Evolutionary conservation across 2,329 filamentous ascomycete genomes (phyloP).

Genomic region (Metarhizium album): DNA sequence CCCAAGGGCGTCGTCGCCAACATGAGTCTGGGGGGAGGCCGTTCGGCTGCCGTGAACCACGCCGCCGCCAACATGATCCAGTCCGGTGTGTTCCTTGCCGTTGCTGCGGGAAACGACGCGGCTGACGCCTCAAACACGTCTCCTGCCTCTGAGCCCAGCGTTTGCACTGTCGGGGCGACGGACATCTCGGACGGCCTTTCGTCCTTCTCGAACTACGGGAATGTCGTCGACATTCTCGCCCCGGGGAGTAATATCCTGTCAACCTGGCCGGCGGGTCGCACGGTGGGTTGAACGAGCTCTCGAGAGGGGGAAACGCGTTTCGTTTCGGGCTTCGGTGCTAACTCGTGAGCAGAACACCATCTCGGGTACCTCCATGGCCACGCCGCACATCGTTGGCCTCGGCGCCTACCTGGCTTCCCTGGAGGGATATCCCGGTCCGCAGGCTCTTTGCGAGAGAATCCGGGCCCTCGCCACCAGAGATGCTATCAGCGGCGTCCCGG

Average conservation of each 20-base stretch:
- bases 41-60: constrained; percentile 36
- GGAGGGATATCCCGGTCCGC: no score
- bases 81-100: constrained; percentile 38
- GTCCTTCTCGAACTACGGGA: constrained; percentile 41
- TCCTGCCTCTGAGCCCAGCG: constrained; percentile 35
- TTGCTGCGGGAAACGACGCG: constrained; percentile 42
- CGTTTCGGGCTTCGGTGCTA: no score
- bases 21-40: constrained; percentile 36
- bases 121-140: constrained; percentile 21
- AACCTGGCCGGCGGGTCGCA: constrained; percentile 34
- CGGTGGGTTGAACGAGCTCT: constrained; percentile 47
- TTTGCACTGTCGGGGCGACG: constrained; percentile 43
- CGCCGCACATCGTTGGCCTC: constrained; percentile 49
- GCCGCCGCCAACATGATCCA: constrained; percentile 35
- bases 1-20: constrained; percentile 35
- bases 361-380: constrained; percentile 15
- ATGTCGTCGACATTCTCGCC: constrained; percentile 37
- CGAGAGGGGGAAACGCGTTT: no score
- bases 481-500: no score
- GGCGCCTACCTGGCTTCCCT: constrained; percentile 39
- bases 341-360: no score
- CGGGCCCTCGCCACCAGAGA: no score
- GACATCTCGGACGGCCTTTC: constrained; percentile 13
- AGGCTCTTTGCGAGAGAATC: no score
- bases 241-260: constrained; percentile 35